Percentiles rank a stretch among this genome's conserved stretches.
Conservation (phyloP, 2,329 filamentous ascomycete species). For the Colletotrichum cordylinicola region DNA sequence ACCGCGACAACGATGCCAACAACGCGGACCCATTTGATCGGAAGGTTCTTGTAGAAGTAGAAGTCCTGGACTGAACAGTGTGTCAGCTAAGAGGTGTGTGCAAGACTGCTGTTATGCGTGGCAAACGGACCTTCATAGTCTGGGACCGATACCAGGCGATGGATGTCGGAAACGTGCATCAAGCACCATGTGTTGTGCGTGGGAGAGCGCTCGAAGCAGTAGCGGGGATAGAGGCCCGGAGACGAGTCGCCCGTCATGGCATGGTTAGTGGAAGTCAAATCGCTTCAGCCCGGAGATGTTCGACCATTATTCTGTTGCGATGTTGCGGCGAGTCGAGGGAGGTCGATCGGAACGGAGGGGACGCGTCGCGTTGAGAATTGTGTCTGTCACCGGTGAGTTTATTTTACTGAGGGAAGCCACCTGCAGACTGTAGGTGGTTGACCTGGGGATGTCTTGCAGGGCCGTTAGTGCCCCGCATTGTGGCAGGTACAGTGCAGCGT, state of each 20-base stretch:
- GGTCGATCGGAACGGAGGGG: not conserved
- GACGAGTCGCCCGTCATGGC: constrained; percentile 53
- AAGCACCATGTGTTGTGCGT: constrained; percentile 67
- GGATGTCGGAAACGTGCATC: constrained; percentile 56
- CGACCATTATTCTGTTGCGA: not conserved
- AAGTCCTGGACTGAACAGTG: constrained; percentile 51
- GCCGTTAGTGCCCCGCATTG: constrained; percentile 7
- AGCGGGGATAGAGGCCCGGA: constrained; percentile 60
- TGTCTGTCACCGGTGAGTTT: not conserved
- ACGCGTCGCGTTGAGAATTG: not conserved
- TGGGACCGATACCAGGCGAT: constrained; percentile 48
- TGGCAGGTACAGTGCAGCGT: not conserved
- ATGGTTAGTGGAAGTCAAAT: constrained; percentile 34
- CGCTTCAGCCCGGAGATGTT: not conserved
- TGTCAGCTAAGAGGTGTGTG: not conserved
- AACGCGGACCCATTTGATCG: constrained; percentile 77
- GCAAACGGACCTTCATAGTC: constrained; percentile 57
- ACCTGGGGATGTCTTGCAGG: constrained; percentile 1
- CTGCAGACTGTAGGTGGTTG: constrained; percentile 1
- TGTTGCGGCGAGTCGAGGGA: not conserved
- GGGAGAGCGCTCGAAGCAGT: constrained; percentile 68
- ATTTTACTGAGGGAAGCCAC: not conserved
- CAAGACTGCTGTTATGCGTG: not conserved
- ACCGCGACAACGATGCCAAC: constrained; percentile 73
- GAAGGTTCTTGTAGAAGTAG: constrained; percentile 75